Base-by-base conservation (phyloP, 2,329 filamentous ascomycete genomes). In the Dactylellina haptotyla region DNA sequence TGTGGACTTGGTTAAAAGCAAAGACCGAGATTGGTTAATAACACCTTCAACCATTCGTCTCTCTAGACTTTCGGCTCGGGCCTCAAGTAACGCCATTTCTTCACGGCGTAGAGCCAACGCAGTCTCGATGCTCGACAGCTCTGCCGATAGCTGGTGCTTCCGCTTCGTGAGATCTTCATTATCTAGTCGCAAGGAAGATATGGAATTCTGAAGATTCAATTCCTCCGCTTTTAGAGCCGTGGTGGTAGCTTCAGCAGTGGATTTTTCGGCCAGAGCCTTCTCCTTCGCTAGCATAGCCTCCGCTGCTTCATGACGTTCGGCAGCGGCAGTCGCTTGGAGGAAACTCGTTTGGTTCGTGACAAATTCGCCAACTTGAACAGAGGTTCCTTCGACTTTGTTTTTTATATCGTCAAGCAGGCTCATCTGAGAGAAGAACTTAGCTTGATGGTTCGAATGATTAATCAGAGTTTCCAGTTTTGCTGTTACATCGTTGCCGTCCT, bases 21-120 rank as follows among this genome's bases (percentile, higher is more conserved):
- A 85, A 25, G 94, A 89, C 4, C 94, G 90, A 18, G 94, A 97
- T 80, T 98, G 94, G 78, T 98, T 93, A 83, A 99, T 96, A 75
- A 98, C 92, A 25, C 94, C 93, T 76, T 98, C 94, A 30, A 99
- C 83, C 77, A 99, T 97, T 25, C 95, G 89, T 58, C 93, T 90
- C 82, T 99, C 95, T 23, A 99, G 85, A 2, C 88, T 87, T 80
- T 97, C 93, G 1, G 94, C 95, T 75, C 94, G 90, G 9, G 86
- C 84, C 80, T 98, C 94, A 91, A 99, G 97, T 25, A 90, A 86
- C 48, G 92, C 88, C 70, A 99, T 87, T 82, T 98, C 95, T 77
- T 98, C 94, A 46, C 92, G 90, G 62, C 95, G 90, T 65, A 98
- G 89, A 16, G 90, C 88, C 28, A 98, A 86, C 0, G 95, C 94